A percentile compares a stretch with the other conserved stretches of the same genome.
Evolutionary conservation across 2,329 filamentous ascomycete species (phyloP).

Genomic region (Pseudogymnoascus pannorum): DNA sequence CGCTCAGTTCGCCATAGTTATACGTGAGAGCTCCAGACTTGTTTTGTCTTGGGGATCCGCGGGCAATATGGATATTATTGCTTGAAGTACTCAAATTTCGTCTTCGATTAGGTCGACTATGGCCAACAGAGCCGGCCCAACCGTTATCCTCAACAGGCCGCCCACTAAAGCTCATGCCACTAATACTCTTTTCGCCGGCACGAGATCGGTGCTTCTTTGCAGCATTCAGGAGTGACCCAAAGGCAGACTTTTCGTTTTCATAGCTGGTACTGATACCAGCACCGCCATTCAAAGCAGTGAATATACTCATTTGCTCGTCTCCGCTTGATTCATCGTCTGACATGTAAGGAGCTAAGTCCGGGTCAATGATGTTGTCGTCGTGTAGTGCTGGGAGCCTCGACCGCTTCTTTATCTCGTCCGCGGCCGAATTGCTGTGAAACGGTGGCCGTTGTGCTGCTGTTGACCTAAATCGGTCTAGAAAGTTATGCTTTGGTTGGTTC

Average conservation of each 20-base stretch:
- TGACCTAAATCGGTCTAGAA: constrained; percentile 67
- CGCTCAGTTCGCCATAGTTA: constrained; percentile 31
- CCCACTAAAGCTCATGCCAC: constrained; percentile 60
- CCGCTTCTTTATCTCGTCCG: constrained; percentile 58
- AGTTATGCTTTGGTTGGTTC: constrained; percentile 80
- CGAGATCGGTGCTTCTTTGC: constrained; percentile 69
- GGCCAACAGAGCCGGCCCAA: constrained; percentile 48
- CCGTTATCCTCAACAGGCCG: constrained; percentile 58
- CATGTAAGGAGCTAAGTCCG: constrained; percentile 89
- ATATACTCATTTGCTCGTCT: constrained; percentile 84
- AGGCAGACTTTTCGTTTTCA: constrained; percentile 64
- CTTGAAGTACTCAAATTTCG: constrained; percentile 82
- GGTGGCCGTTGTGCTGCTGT: constrained; percentile 74
- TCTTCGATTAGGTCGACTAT: constrained; percentile 56
- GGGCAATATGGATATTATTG: constrained; percentile 56
- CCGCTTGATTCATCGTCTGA: constrained; percentile 90
- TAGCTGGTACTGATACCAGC: constrained; percentile 57
- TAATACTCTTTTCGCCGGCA: constrained; percentile 66
- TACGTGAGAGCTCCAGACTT: constrained; percentile 35
- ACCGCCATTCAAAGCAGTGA: constrained; percentile 64
- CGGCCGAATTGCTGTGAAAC: constrained; percentile 67
- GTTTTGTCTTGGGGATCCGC: constrained; percentile 61
- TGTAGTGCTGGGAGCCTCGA: constrained; percentile 83
- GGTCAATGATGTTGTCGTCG: constrained; percentile 97
- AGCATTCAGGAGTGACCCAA: constrained; percentile 64